Base-by-base conservation (phyloP, 331 rosid species). In the Malus hybrid region DNA sequence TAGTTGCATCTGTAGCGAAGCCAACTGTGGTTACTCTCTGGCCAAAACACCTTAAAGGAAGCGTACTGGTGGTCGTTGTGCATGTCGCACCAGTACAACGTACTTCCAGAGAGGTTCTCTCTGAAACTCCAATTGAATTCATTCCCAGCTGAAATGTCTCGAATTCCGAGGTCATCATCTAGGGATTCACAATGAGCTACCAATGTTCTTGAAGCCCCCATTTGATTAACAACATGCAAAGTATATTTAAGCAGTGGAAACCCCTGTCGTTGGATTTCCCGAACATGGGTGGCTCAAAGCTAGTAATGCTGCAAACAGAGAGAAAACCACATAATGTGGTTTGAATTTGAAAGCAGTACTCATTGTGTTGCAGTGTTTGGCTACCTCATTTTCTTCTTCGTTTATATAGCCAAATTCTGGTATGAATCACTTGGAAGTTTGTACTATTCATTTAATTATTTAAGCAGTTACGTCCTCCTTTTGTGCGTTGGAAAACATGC, bases 51-150 rank as follows among this genome's bases (percentile, higher is more conserved):
- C 34, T 69, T 19, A 55, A 63, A 26, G 0, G 53, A 1, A 55
- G 75, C 72, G 7, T 52, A 10, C 22, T 60, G 82, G 1, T 73
- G 19, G 22, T 72, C 79, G 19, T 24, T 78, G 1, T 63, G 66
- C 20, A 80, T 46, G 26, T 70, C 1, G 71, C 89, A 87, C 89
- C 86, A 81, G 69, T 83, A 87, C 0, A 58, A 9, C 0, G 89
- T 87, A 39, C 87, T 67, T 29, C 81, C 84, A 14, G 20, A 33
- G 34, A 85, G 69, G 46, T 87, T 81, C 0, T 73, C 16, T 29
- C 39, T 79, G 9, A 89, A 89, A 75, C 75, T 22, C 89, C 89
- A 89, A 5, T 79, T 72, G 48, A 70, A 44, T 26, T 86, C 84
- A 15, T 71, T 62, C 4, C 81, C 80, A 1, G 16, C 29, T 11